Percentiles rank a stretch among this genome's conserved stretches.
Evolutionary conservation across 2,329 filamentous ascomycete genomes (phyloP).

Genomic region (Boeremia exigua): DNA sequence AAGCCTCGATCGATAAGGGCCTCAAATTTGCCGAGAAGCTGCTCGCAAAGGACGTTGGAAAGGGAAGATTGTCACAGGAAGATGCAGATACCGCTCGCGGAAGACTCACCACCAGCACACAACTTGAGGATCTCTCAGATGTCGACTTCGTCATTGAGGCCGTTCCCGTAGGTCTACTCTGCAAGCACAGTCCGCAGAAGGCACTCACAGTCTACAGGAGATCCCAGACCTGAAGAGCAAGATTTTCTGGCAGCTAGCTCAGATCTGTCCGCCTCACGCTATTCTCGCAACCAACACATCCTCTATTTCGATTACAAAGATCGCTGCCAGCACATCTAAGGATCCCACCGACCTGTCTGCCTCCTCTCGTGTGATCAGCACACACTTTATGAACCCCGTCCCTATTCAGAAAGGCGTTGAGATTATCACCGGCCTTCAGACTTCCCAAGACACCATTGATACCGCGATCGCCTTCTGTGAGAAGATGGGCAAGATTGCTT

Average conservation of each 20-base stretch:
- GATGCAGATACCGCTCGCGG: conserved; percentile 76
- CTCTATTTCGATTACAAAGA: conserved; percentile 96
- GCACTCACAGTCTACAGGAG: conserved; percentile 56
- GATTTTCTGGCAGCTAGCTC: conserved; percentile 83
- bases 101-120: conserved; percentile 72
- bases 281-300: conserved; percentile 97
- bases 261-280: conserved; percentile 81
- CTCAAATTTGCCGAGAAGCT: conserved; percentile 93
- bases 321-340: conserved; percentile 82
- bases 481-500: conserved; percentile 91
- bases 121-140: conserved; percentile 76
- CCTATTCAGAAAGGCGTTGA: conserved; percentile 97
- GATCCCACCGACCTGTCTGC: conserved; percentile 81
- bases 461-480: conserved; percentile 85
- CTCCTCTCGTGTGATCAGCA: conserved; percentile 87
- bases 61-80: conserved; percentile 81
- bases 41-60: conserved; percentile 88
- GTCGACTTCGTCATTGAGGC: conserved; percentile 98
- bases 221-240: conserved; percentile 84
- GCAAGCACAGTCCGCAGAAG: not conserved
- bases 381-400: conserved; percentile 99
- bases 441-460: conserved; percentile 79
- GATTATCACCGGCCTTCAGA: conserved; percentile 94
- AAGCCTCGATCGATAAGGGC: conserved; percentile 86
- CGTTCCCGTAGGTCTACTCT: conserved; percentile 64